phyloP scores from a whole-genome alignment of 768 basidiomycete genomes.

The Trametes cingulata region DNA sequence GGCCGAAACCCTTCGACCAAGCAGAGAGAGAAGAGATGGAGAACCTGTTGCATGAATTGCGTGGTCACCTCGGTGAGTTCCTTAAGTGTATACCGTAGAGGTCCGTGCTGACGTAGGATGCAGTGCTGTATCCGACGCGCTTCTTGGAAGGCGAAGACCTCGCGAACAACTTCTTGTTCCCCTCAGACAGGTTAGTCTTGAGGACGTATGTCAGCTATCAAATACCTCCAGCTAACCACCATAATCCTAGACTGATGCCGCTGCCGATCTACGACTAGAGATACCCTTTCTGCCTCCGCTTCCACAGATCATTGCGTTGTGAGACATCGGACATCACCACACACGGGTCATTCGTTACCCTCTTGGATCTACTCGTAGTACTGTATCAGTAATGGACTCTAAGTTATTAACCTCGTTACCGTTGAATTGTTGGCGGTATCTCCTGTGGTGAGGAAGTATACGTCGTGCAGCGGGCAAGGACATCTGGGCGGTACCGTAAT shows the following conservation, averaged over 20 bases:
- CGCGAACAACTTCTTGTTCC: conserved; percentile 92
- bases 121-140: conserved; percentile 81
- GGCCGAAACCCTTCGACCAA: conserved; percentile 73
- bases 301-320: background rate
- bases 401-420: background rate
- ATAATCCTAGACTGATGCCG: conserved; percentile 58
- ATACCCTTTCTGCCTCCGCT: background rate
- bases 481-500: too few species aligned
- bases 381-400: background rate
- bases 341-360: background rate
- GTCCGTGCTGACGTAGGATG: background rate
- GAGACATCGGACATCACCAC: background rate
- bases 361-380: background rate
- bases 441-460: too few species aligned
- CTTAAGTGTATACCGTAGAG: background rate
- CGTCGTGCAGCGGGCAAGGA: too few species aligned
- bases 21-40: conserved; percentile 93
- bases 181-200: conserved; percentile 67
- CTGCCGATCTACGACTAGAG: conserved; percentile 68
- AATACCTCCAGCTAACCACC: conserved; percentile 10
- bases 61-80: conserved; percentile 81
- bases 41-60: conserved; percentile 66
- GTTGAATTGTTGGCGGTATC: too few species aligned
- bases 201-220: background rate
- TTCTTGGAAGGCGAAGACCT: conserved; percentile 94